Evolutionary conservation across 371 early-diverging fungal genomes (phyloP), one percentile per base, ranked within the genome.

Genomic region (Batkoa obscura): DNA sequence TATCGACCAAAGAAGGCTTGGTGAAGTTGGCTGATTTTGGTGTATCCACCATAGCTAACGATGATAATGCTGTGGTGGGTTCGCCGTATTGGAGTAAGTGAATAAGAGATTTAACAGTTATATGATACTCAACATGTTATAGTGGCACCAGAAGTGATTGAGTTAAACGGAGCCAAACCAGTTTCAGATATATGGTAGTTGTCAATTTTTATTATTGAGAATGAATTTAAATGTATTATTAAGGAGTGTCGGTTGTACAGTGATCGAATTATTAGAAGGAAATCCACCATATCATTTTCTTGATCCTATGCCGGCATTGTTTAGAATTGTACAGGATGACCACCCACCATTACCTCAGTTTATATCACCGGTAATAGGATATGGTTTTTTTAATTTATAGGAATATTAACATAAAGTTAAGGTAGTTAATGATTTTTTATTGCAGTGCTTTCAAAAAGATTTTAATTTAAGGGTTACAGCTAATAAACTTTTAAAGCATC

Each of bases 11-110:
- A 60, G 70, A 81, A 36, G 89, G 87, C 2, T 59, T 68, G 2
- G 83, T 88, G 12, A 90, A 90, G 65, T 70, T 90, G n/a, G 84
- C 88, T 1, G 90, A 90, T 60, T 90, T 90, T 71, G 90, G 90
- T 38, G 83, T 88, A 2, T 81, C 88, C 0, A 76, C 76, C 0
- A 61, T 65, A 13, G 64, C 67, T 3, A 62, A 38, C n/a, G 61
- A 61, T 2, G 69, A 72, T 51, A 57, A 65, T 39, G 54, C 68
- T 17, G 76, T 76, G 4, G 78, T 69, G 35, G 84, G 84, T 35
- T 74, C 78, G 23, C 82, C 84, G 0, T 81, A 80, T 58, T 84
- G 84, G 84, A 81, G 76, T 75, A 67, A 50, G 64, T 62, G 5
- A 12, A 1, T 30, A 13, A 32, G 17, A 3, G 4, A 15, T 4